Evolutionary conservation across 108 stramenopile species (phyloP).

Genomic region (Poteriospumella lacustris): DNA sequence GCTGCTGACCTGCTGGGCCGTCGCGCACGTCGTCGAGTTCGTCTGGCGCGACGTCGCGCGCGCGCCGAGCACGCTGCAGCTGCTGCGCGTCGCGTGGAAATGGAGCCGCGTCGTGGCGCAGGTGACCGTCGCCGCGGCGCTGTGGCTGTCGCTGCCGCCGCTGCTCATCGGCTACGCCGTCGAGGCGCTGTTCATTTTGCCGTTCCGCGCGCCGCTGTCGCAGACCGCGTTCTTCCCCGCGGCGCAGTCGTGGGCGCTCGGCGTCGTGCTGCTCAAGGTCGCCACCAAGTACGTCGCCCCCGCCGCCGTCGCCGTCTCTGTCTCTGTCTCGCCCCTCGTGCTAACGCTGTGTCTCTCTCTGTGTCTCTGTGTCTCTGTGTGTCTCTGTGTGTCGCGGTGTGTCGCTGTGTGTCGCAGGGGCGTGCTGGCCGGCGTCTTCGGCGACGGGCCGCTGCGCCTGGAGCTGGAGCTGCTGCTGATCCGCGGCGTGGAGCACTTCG

Average conservation of each 20-base stretch:
- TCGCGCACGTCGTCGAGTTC: neutral
- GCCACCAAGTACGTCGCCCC: neutral
- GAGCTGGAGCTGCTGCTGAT: neutral
- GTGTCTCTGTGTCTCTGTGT: no score
- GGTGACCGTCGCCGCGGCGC: neutral
- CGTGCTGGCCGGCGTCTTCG: conserved; percentile 4
- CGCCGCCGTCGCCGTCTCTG: no score
- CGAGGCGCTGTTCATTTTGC: neutral
- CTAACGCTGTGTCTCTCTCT: no score
- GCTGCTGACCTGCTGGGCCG: neutral
- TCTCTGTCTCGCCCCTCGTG: no score
- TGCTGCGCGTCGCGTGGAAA: neutral
- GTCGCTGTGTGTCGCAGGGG: no score
- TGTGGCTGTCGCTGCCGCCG: conserved; percentile 5
- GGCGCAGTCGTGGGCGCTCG: conserved; percentile 17
- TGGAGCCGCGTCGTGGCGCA: neutral
- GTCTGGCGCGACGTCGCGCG: neutral
- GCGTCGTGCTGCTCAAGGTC: neutral
- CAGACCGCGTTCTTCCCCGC: neutral
- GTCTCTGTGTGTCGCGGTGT: no score
- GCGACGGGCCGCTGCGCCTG: neutral
- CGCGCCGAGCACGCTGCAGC: neutral
- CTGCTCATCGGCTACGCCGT: neutral
- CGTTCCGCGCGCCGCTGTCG: neutral
- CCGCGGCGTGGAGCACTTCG: neutral